phyloP scores from a whole-genome alignment of 2,329 filamentous ascomycete genomes.

The Mycosphaerelloides madeirae region DNA sequence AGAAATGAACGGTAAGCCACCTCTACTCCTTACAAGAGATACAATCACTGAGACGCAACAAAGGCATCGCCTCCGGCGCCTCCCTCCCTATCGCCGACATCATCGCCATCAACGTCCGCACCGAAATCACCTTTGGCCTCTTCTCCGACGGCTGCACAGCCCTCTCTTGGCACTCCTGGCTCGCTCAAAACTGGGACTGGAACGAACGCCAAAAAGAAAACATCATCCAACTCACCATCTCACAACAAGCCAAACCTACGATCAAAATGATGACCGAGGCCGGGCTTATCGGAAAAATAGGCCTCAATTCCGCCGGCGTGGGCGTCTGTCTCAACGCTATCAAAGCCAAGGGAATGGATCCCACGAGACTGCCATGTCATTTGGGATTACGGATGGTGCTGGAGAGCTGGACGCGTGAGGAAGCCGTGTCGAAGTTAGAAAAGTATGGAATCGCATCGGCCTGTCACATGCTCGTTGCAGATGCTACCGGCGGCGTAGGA shows the following conservation, averaged over 20 bases:
- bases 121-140: slow-evolving; percentile 54
- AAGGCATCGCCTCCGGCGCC: slow-evolving; percentile 49
- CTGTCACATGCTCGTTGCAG: slow-evolving; percentile 53
- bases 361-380: slow-evolving; percentile 54
- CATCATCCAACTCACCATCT: slow-evolving; percentile 46
- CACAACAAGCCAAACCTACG: slow-evolving; percentile 40
- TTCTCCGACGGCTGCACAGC: slow-evolving; percentile 54
- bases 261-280: slow-evolving; percentile 57
- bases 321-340: slow-evolving; percentile 61
- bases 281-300: slow-evolving; percentile 62
- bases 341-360: slow-evolving; percentile 51
- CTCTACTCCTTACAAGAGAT: neutral
- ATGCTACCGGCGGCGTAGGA: slow-evolving; percentile 43
- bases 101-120: slow-evolving; percentile 55
- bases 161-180: slow-evolving; percentile 43
- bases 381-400: slow-evolving; percentile 54
- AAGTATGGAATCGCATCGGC: slow-evolving; percentile 48
- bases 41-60: neutral
- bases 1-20: slow-evolving; percentile 36
- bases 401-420: slow-evolving; percentile 46
- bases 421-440: slow-evolving; percentile 45
- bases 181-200: slow-evolving; percentile 46
- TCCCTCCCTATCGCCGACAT: slow-evolving; percentile 46
- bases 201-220: slow-evolving; percentile 49
- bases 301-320: slow-evolving; percentile 56